A percentile compares a stretch with the other conserved stretches of the same genome.
Conservation (phyloP, 2,329 filamentous ascomycete species). For the Xylaria hypoxylon region DNA sequence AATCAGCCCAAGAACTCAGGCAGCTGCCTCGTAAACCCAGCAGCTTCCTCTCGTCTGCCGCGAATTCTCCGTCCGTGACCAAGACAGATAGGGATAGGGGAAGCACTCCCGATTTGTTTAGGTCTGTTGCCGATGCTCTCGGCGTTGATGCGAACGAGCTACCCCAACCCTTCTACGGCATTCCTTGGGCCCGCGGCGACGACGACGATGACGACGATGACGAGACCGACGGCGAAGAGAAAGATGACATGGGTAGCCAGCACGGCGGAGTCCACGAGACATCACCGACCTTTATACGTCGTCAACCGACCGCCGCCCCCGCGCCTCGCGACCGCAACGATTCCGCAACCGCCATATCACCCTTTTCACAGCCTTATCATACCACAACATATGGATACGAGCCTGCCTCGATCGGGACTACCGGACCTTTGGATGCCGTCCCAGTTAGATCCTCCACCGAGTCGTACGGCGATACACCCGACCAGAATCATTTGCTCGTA, state of each 20-base stretch:
- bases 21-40: slow-evolving; percentile 35
- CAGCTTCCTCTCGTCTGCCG: slow-evolving; percentile 37
- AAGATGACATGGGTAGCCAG: background rate
- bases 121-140: slow-evolving; percentile 48
- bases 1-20: slow-evolving; percentile 24
- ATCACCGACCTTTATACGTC: slow-evolving; percentile 31
- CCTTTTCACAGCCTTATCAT: slow-evolving; percentile 48
- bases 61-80: slow-evolving; percentile 38
- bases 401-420: slow-evolving; percentile 5
- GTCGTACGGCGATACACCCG: background rate
- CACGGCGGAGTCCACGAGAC: slow-evolving; percentile 28
- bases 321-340: slow-evolving; percentile 28
- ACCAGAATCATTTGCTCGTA: slow-evolving; percentile 24
- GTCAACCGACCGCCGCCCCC: slow-evolving; percentile 15
- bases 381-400: slow-evolving; percentile 42
- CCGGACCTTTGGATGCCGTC: slow-evolving; percentile 11
- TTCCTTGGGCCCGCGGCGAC: slow-evolving; percentile 43
- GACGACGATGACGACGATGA: slow-evolving; percentile 23
- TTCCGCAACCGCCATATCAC: slow-evolving; percentile 29
- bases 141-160: slow-evolving; percentile 48
- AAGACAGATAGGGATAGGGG: slow-evolving; percentile 28
- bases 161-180: slow-evolving; percentile 51
- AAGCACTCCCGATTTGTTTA: slow-evolving; percentile 40
- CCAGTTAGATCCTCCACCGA: slow-evolving; percentile 12
- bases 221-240: background rate